A percentile compares a stretch with the other conserved stretches of the same genome.
Conservation (phyloP, 2,329 filamentous ascomycete species). For the Neurospora sp. region DNA sequence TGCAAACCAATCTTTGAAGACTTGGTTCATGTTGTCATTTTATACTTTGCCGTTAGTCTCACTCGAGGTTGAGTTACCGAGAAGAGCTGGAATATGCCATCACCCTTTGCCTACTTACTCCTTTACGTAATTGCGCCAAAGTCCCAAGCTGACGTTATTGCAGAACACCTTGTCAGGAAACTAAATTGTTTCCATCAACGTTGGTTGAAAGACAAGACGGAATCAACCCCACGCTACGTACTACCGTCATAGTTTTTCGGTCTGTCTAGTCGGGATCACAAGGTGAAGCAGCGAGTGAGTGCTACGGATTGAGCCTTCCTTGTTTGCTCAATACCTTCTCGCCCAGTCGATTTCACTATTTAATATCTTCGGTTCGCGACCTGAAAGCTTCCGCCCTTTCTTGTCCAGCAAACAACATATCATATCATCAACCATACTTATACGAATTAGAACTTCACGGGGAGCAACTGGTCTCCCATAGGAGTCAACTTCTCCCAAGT, state of each 20-base stretch:
- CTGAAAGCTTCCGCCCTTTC: neutral
- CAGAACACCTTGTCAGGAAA: neutral
- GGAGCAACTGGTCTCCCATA: neutral
- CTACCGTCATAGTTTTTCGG: neutral
- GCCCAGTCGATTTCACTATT: neutral
- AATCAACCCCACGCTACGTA: neutral
- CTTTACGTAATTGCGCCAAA: neutral
- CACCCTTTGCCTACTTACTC: neutral
- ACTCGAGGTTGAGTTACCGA: neutral
- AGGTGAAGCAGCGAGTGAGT: neutral
- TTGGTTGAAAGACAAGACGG: neutral
- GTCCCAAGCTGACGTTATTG: neutral
- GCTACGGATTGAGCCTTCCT: neutral
- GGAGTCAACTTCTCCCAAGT: neutral
- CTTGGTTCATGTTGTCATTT: neutral
- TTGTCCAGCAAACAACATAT: neutral
- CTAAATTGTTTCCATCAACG: neutral
- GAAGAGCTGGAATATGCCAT: neutral
- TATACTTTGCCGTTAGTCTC: neutral
- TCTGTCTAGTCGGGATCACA: neutral
- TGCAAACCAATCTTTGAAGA: neutral
- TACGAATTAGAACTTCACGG: neutral
- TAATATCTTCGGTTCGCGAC: neutral
- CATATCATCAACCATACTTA: neutral
- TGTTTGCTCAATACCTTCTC: neutral